Base-by-base conservation (phyloP, 768 basidiomycete genomes). In the Royoungia palumana region DNA sequence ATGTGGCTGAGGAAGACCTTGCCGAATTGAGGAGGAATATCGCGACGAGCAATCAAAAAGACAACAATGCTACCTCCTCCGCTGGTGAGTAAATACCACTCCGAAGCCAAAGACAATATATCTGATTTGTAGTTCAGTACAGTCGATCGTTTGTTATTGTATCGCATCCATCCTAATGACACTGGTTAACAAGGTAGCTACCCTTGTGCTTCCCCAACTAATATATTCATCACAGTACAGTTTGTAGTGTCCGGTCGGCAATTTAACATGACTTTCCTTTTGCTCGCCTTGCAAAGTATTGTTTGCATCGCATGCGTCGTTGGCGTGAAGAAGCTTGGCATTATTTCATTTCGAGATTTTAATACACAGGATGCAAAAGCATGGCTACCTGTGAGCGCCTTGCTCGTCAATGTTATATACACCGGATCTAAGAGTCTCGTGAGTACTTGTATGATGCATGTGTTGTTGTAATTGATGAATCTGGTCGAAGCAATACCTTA, bases 401-500 rank as follows among this genome's bases (percentile, higher is more conserved):
- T 94, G 55, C 83, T 98, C 37, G 96, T 98, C 41, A 78, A 77
- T 44, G 95, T 98, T 41, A 98, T 99, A 62, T 99, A 99, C 67
- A 97, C 96, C 0, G 96, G 96, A 4, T 94, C 91, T 20, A 99
- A 99, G 70, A 92, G 90, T 65, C 74, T 99, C 67, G 95, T 94
- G 56, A 70, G 94, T 76, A n/a, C n/a, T n/a, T n/a, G n/a, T 41
- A 27, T 30, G 6, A 24, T 30, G 17, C 6, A 5, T 14, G 6
- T 27, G 10, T 20, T 20, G 16, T 12, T 27, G 16, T 21, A 46
- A 10, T 32, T 25, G 19, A 44, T 47, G 47, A 44, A 46, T 19
- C 22, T 42, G 41, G 38, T 12, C 30, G 6, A 68, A 97, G 94
- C 96, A 98, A 94, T 92, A 85, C 70, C 76, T 99, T 41, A 89